Evolutionary conservation across 225 moss, liverwort and hornwort genomes (phyloP).

Genomic region (Physcomitrium patens): DNA sequence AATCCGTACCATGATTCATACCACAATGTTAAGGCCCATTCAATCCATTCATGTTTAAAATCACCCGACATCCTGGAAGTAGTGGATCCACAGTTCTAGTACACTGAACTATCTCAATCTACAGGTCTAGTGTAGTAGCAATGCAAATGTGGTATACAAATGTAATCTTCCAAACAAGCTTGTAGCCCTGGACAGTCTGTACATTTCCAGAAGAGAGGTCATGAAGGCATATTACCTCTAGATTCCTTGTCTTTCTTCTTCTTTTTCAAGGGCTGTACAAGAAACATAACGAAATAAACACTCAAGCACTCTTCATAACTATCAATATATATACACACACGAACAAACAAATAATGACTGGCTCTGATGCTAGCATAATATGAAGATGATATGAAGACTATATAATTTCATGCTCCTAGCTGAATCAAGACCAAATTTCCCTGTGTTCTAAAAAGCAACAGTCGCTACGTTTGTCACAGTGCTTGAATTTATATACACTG

Average conservation of each 20-base stretch:
- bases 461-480: neutral
- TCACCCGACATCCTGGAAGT: neutral
- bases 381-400: slow-evolving; percentile 10
- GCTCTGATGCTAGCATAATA: slow-evolving; percentile 10
- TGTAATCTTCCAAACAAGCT: slow-evolving; percentile 8
- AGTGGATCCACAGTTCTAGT: neutral
- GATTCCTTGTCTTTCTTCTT: slow-evolving; percentile 89
- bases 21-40: slow-evolving; percentile 23
- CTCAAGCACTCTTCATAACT: slow-evolving; percentile 20
- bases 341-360: neutral
- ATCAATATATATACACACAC: slow-evolving; percentile 16
- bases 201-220: neutral
- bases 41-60: neutral
- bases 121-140: slow-evolving; percentile 13
- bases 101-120: slow-evolving; percentile 12
- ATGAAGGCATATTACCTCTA: slow-evolving; percentile 58
- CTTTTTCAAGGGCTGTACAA: slow-evolving; percentile 84
- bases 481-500: neutral
- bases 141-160: slow-evolving; percentile 23
- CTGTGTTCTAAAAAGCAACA: slow-evolving; percentile 3
- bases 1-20: slow-evolving; percentile 25
- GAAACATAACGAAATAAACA: slow-evolving; percentile 21
- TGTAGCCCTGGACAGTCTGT: neutral
- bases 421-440: neutral
- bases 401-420: slow-evolving; percentile 13